These are phyloP conservation scores for Anthracocystis walkeri DNA, from an alignment of 1,284 basidiomycete species.

Conservation along the genomic window DNA sequence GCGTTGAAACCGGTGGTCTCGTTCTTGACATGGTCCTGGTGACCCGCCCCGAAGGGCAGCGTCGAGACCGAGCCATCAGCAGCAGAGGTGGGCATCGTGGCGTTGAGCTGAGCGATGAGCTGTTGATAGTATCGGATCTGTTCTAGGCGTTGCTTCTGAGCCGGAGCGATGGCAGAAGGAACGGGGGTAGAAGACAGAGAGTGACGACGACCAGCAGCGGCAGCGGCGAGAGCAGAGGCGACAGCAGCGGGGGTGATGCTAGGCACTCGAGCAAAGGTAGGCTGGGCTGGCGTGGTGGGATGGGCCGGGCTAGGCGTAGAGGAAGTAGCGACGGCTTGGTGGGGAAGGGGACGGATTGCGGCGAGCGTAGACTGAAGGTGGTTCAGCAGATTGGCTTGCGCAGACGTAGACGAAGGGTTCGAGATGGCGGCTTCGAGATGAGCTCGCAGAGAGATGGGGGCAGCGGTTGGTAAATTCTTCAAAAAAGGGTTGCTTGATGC, in stretches of 20 bases:
- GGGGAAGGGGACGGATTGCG: slow-evolving; percentile 40
- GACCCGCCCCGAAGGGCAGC: slow-evolving; percentile 43
- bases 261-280: slow-evolving; percentile 46
- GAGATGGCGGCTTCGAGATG: slow-evolving; percentile 53
- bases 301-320: slow-evolving; percentile 20
- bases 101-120: slow-evolving; percentile 49
- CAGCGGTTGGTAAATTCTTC: slow-evolving; percentile 22
- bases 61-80: slow-evolving; percentile 34
- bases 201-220: slow-evolving; percentile 43
- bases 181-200: slow-evolving; percentile 31
- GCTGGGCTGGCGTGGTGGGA: slow-evolving; percentile 18
- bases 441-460: slow-evolving; percentile 45
- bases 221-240: slow-evolving; percentile 38
- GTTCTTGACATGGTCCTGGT: slow-evolving; percentile 36
- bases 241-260: slow-evolving; percentile 46
- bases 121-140: slow-evolving; percentile 53
- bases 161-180: slow-evolving; percentile 14
- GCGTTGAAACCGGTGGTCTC: slow-evolving; percentile 44
- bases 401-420: slow-evolving; percentile 50
- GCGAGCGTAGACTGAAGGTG: slow-evolving; percentile 46
- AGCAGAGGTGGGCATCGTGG: slow-evolving; percentile 45
- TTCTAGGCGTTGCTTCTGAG: slow-evolving; percentile 45
- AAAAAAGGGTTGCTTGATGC: slow-evolving; percentile 24
- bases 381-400: slow-evolving; percentile 46
- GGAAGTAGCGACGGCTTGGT: slow-evolving; percentile 16